Evolutionary conservation across 2,329 filamentous ascomycete genomes (phyloP).

Genomic region (Ophiostoma triangulosporum): DNA sequence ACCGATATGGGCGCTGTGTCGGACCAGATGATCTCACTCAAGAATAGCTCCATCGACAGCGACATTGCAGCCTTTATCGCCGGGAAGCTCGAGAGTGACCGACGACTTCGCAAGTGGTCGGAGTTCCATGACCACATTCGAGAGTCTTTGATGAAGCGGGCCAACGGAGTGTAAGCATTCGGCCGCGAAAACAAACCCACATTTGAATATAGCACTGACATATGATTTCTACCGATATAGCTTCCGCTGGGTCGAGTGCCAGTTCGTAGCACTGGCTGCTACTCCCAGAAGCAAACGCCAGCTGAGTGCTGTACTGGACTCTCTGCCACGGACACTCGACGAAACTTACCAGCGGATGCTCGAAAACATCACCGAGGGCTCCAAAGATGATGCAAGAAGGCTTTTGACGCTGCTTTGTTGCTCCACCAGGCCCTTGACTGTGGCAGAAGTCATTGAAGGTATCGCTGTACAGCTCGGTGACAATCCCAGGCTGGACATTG

Average conservation of each 20-base stretch:
- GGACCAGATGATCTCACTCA: conserved; percentile 14
- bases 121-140: background rate
- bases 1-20: conserved; percentile 12
- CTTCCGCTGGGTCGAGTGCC: background rate
- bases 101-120: background rate
- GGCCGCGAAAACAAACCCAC: no score
- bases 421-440: conserved; percentile 7
- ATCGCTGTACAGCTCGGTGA: conserved; percentile 13
- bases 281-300: background rate
- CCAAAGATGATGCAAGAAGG: conserved; percentile 5
- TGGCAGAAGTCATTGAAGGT: conserved; percentile 11
- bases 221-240: background rate
- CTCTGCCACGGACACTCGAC: background rate
- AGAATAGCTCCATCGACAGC: background rate
- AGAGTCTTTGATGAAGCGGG: background rate
- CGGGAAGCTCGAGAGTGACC: background rate
- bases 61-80: background rate
- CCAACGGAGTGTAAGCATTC: background rate
- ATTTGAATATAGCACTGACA: background rate
- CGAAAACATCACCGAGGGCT: background rate
- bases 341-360: background rate
- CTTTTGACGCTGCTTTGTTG: conserved; percentile 10
- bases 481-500: conserved; percentile 8
- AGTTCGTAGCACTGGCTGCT: background rate
- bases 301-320: background rate